phyloP scores from a whole-genome alignment of 1,284 basidiomycete species.

The Tausonia pullulans region DNA sequence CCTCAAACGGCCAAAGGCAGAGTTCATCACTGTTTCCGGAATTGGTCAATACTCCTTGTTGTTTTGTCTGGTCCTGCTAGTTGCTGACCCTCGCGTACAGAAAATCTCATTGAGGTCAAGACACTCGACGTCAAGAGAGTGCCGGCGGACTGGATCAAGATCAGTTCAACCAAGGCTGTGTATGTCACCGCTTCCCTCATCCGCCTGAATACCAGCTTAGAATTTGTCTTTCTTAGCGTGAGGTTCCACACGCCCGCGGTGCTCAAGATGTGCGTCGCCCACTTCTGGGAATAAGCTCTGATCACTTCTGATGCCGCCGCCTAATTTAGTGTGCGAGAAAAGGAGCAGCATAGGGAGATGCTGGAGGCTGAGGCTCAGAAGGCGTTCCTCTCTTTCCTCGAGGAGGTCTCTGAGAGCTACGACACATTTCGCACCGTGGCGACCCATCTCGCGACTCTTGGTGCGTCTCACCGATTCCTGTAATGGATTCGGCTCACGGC shows the following conservation, averaged over 20 bases:
- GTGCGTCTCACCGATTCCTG: constrained; percentile 9
- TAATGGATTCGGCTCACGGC: constrained; percentile 31
- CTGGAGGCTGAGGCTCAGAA: constrained; percentile 52
- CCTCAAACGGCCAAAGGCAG: constrained; percentile 61
- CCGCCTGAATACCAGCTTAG: neutral
- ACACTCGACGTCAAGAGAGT: constrained; percentile 58
- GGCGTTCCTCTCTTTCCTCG: constrained; percentile 57
- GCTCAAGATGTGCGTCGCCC: constrained; percentile 39
- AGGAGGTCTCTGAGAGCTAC: constrained; percentile 59
- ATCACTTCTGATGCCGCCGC: neutral
- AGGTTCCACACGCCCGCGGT: constrained; percentile 76
- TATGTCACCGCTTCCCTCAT: constrained; percentile 27
- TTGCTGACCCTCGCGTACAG: constrained; percentile 33
- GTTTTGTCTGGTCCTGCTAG: neutral
- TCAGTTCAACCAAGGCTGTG: constrained; percentile 45
- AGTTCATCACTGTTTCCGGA: constrained; percentile 55
- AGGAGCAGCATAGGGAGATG: constrained; percentile 64
- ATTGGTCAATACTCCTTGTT: constrained; percentile 44
- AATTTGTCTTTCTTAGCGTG: constrained; percentile 27
- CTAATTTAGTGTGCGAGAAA: constrained; percentile 45
- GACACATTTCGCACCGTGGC: constrained; percentile 57
- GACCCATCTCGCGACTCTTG: constrained; percentile 63
- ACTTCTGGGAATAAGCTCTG: neutral
- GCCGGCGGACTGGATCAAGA: constrained; percentile 66
- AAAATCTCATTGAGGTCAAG: constrained; percentile 62